phyloP scores from a whole-genome alignment of 129 eudicot genomes.

The Heracleum sosnowskyi region DNA sequence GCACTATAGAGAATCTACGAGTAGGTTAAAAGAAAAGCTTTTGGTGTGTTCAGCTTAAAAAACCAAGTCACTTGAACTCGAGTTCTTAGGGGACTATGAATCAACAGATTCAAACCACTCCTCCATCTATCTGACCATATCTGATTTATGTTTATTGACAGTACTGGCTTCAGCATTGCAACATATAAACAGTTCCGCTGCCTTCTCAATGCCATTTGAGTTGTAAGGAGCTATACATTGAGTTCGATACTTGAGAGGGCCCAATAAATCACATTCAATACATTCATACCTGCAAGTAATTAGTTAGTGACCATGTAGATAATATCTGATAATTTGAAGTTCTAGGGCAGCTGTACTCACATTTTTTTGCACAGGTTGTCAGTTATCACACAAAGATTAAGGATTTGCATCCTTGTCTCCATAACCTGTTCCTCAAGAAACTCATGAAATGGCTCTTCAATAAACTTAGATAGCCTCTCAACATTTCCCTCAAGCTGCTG shows the following conservation, averaged over 20 bases:
- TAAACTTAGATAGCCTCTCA: conserved; percentile 66
- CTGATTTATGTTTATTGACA: conserved; percentile 20
- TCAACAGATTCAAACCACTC: conserved; percentile 16
- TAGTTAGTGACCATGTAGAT: conserved; percentile 14
- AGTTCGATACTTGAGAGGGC: conserved; percentile 48
- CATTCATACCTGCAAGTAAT: conserved; percentile 70
- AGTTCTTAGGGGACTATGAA: neutral
- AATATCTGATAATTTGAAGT: neutral
- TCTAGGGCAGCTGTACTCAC: conserved; percentile 35
- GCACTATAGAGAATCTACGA: neutral
- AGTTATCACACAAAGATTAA: conserved; percentile 63
- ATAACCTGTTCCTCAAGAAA: conserved; percentile 40
- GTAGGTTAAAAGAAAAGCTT: neutral
- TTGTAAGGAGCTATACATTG: conserved; percentile 76
- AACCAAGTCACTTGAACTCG: neutral
- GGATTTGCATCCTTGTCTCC: conserved; percentile 75
- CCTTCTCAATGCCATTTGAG: conserved; percentile 81
- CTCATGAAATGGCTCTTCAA: conserved; percentile 79
- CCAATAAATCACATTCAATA: conserved; percentile 72
- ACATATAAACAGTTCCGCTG: conserved; percentile 47
- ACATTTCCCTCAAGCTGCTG: conserved; percentile 95
- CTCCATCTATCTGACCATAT: conserved; percentile 47
- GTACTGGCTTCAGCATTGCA: conserved; percentile 26
- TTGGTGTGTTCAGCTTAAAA: neutral
- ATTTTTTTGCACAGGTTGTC: conserved; percentile 82